phyloP scores from a whole-genome alignment of 2,329 filamentous ascomycete species.

The Aquanectria penicillioides region DNA sequence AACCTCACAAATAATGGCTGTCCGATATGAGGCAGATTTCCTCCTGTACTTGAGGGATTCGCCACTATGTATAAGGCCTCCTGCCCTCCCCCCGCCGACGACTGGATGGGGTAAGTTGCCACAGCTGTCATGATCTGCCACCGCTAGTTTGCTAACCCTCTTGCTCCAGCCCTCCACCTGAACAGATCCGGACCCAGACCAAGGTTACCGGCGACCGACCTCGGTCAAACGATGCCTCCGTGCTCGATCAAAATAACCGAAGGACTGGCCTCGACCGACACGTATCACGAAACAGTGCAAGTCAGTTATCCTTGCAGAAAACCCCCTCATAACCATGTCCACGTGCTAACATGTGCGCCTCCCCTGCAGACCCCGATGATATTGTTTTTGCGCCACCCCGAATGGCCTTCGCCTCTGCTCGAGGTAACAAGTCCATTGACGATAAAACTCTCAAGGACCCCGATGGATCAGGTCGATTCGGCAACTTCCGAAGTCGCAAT shows the following conservation, averaged over 20 bases:
- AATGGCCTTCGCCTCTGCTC: conserved; percentile 82
- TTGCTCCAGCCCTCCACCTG: conserved; percentile 53
- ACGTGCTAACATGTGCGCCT: conserved; percentile 27
- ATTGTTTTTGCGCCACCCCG: conserved; percentile 87
- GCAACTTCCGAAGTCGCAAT: conserved; percentile 61
- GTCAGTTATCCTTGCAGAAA: conserved; percentile 52
- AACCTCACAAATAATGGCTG: conserved; percentile 56
- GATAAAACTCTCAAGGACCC: conserved; percentile 64
- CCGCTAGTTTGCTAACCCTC: conserved; percentile 33
- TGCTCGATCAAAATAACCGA: conserved; percentile 61
- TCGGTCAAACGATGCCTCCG: conserved; percentile 55
- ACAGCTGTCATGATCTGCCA: conserved; percentile 19
- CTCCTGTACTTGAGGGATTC: conserved; percentile 82
- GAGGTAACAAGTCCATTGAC: conserved; percentile 63
- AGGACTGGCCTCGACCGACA: conserved; percentile 64
- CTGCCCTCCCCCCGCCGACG: conserved; percentile 82
- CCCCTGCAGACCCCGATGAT: conserved; percentile 72
- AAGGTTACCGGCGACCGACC: conserved; percentile 56
- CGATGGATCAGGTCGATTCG: conserved; percentile 68
- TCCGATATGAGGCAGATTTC: conserved; percentile 80
- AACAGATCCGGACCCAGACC: conserved; percentile 56
- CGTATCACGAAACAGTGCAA: conserved; percentile 64
- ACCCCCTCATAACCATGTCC: not conserved
- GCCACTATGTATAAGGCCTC: conserved; percentile 83
- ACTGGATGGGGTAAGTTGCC: conserved; percentile 90